Conservation (phyloP, 352 stramenopile species). For the Aphanomyces stellatus region DNA sequence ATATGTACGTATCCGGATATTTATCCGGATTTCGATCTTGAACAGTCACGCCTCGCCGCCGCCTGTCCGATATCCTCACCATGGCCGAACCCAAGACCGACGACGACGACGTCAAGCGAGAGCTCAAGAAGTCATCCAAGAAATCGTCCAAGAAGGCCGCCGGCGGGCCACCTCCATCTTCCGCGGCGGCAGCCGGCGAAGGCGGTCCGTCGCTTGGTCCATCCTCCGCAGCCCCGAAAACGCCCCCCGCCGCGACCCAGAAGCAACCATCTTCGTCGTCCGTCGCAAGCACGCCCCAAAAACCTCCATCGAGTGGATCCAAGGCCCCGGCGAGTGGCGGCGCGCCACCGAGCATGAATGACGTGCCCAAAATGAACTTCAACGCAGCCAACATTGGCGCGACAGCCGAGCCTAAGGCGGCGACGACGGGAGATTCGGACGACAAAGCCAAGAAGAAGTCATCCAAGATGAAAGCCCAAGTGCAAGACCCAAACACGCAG, state of each 20-base stretch:
- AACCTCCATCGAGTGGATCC: background rate
- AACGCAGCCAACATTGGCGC: background rate
- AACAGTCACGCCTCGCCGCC: background rate
- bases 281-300: background rate
- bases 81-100: constrained; percentile 18
- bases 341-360: background rate
- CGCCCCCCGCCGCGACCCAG: background rate
- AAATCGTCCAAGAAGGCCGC: constrained; percentile 1
- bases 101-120: background rate
- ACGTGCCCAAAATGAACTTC: constrained; percentile 20
- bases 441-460: constrained; percentile 21
- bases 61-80: background rate
- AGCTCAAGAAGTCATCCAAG: constrained; percentile 19
- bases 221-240: too few relatives aligned
- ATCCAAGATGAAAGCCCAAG: constrained; percentile 9
- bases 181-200: background rate
- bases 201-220: background rate
- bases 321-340: background rate
- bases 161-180: too few relatives aligned
- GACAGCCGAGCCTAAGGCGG: background rate
- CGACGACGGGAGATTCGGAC: background rate
- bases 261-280: background rate
- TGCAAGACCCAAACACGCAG: too few relatives aligned
- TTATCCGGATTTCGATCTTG: background rate
- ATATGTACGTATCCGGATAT: background rate